These are phyloP conservation scores for Silene noctiflora DNA, from an alignment of 179 eudicot species.

Conservation along the genomic window DNA sequence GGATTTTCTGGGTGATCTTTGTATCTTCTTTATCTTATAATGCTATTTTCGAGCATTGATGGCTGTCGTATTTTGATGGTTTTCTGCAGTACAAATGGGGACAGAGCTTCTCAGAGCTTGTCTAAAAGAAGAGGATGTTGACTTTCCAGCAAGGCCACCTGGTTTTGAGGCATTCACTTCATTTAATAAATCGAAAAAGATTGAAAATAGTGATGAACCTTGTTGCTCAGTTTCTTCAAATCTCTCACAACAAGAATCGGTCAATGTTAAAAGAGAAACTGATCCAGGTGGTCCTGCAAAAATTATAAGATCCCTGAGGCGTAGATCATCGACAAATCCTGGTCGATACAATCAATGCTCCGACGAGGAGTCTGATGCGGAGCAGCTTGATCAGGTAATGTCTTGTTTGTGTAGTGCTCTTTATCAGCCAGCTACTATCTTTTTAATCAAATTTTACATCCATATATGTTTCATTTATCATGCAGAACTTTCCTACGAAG, in stretches of 20 bases:
- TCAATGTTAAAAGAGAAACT: conserved; percentile 38
- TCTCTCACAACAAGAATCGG: conserved; percentile 41
- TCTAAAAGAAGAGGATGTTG: conserved; percentile 73
- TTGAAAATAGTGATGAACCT: conserved; percentile 43
- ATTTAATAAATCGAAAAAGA: conserved; percentile 54
- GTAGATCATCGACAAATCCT: conserved; percentile 56
- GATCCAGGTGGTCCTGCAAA: conserved; percentile 41
- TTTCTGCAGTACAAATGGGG: conserved; percentile 59
- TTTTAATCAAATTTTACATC: not conserved
- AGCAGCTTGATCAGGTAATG: conserved; percentile 57
- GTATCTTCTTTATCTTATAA: not conserved
- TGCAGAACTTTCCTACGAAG: conserved; percentile 48
- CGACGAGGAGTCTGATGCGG: conserved; percentile 67
- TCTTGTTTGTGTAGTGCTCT: conserved; percentile 4
- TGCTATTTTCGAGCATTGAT: not conserved
- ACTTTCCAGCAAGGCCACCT: conserved; percentile 80
- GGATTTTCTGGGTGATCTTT: not conserved
- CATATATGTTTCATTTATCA: conserved; percentile 4
- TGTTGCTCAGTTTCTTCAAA: conserved; percentile 50
- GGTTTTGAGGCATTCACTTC: conserved; percentile 83
- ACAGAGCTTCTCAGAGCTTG: conserved; percentile 58
- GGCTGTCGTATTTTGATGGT: not conserved
- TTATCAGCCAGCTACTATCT: not conserved
- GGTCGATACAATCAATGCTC: conserved; percentile 46
- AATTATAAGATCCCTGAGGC: conserved; percentile 49